phyloP scores from a whole-genome alignment of 306 rosid species.

The Begonia peltatifolia region DNA sequence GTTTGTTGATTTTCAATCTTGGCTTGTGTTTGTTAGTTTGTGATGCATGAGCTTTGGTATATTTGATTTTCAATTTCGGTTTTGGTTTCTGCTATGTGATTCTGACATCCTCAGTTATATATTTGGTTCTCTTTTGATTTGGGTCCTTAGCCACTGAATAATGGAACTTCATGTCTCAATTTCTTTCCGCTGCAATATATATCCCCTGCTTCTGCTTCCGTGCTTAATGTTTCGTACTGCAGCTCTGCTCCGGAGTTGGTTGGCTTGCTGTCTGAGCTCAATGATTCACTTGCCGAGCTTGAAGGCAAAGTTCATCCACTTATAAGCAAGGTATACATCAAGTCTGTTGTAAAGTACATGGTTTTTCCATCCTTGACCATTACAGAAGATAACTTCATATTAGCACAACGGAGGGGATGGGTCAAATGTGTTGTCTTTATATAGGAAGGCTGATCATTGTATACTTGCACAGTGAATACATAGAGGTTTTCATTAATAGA shows the following conservation, averaged over 20 bases:
- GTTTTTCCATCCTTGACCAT: slow-evolving; percentile 6
- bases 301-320: slow-evolving; percentile 56
- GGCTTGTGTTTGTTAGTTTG: not conserved
- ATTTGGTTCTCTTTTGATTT: too few relatives aligned
- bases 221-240: slow-evolving; percentile 16
- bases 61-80: too few relatives aligned
- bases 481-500: too few relatives aligned
- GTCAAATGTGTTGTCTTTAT: too few relatives aligned
- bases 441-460: too few relatives aligned
- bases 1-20: not conserved
- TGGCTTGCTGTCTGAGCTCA: slow-evolving; percentile 67
- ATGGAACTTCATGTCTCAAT: too few relatives aligned
- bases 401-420: too few relatives aligned
- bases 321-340: slow-evolving; percentile 39
- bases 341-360: not conserved
- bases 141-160: too few relatives aligned
- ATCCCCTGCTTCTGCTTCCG: slow-evolving; percentile 5
- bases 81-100: too few relatives aligned
- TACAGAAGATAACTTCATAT: slow-evolving; percentile 5
- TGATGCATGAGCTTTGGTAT: not conserved
- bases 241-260: slow-evolving; percentile 78
- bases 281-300: slow-evolving; percentile 52
- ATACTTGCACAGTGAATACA: too few relatives aligned
- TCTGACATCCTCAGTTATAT: too few relatives aligned
- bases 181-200: not conserved